Percentiles rank a stretch among this genome's conserved stretches.
phyloP scores from a whole-genome alignment of 805 yeast species.

The Pichia insulana region DNA sequence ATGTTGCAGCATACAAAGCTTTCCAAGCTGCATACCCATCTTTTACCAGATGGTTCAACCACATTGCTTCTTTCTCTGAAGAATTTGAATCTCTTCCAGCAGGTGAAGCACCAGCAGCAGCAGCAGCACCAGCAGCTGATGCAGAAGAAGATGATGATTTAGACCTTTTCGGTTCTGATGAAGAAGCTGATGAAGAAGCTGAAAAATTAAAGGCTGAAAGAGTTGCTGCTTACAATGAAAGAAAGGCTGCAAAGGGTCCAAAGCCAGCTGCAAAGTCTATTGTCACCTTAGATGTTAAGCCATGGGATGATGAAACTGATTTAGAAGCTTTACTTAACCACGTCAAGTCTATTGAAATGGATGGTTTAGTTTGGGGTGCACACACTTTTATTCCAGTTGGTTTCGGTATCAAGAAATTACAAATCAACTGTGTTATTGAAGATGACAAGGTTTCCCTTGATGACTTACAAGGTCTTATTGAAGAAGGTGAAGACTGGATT shows the following conservation, averaged over 20 bases:
- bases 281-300: conserved; percentile 96
- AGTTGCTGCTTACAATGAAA: conserved; percentile 95
- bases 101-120: conserved; percentile 50
- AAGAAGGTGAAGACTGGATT: conserved; percentile 97
- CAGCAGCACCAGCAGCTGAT: conserved; percentile 39
- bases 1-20: conserved; percentile 88
- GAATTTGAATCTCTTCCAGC: conserved; percentile 81
- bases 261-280: conserved; percentile 98
- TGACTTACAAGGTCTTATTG: conserved; percentile 68
- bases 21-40: conserved; percentile 87
- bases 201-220: conserved; percentile 96
- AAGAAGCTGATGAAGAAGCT: conserved; percentile 93
- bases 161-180: conserved; percentile 90
- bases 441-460: conserved; percentile 92
- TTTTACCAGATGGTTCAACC: conserved; percentile 98
- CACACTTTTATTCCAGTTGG: conserved; percentile 94
- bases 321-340: conserved; percentile 79
- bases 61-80: conserved; percentile 86
- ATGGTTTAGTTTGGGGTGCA: conserved; percentile 98
- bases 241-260: conserved; percentile 95
- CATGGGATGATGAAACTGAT: conserved; percentile 99
- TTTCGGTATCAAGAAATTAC: conserved; percentile 98
- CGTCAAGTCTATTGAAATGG: conserved; percentile 78
- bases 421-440: conserved; percentile 96
- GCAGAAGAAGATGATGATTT: conserved; percentile 88